Base-by-base conservation (phyloP, 257 asterid species). In the Marsdenia floribunda region DNA sequence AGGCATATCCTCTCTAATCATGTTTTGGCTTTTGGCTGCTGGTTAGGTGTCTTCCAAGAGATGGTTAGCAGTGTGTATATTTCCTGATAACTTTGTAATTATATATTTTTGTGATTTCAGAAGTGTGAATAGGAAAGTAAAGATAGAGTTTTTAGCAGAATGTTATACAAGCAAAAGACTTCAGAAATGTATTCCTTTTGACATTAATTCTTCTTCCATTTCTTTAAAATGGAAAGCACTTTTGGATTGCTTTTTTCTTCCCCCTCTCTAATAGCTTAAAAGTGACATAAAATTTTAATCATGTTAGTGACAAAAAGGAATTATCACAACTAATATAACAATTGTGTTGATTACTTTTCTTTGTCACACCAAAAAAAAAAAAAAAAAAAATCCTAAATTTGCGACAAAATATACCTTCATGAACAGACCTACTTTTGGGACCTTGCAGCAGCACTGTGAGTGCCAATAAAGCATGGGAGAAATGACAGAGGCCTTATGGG, bases 1-100 rank as follows among this genome's bases (percentile, higher is more conserved):
- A 15, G 80, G 72, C 19, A 64, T 82, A 64, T 87, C 91, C 33
- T 83, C 85, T 35, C 76, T 83, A 18, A 80, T 85, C 74, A 82
- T 85, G 89, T 73, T 87, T 54, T 87, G 89, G 88, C 78, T 87
- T 80, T 82, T 81, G 81, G 91, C 89, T 57, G 76, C 85, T n/a
- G 78, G 82, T 78, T 87, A 87, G 79, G 59, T 58, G 71, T 64
- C 71, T 35, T 74, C 50, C 42, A 29, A 26, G 75, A 13, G 50
- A 38, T 8, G n/a, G 53, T 38, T 37, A 12, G 49, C 21, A 42
- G 5, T 37, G 12, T n/a, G 68, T 38, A 55, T 40, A 66, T 38
- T 66, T 66, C 18, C 16, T 19, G 13, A 24, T 8, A 6, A 19
- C 52, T 55, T 52, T 37, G 54, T 72, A 37, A 72, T 37, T 69